phyloP scores from a whole-genome alignment of 495 filamentous ascomycete species.

The Daldinia loculata region DNA sequence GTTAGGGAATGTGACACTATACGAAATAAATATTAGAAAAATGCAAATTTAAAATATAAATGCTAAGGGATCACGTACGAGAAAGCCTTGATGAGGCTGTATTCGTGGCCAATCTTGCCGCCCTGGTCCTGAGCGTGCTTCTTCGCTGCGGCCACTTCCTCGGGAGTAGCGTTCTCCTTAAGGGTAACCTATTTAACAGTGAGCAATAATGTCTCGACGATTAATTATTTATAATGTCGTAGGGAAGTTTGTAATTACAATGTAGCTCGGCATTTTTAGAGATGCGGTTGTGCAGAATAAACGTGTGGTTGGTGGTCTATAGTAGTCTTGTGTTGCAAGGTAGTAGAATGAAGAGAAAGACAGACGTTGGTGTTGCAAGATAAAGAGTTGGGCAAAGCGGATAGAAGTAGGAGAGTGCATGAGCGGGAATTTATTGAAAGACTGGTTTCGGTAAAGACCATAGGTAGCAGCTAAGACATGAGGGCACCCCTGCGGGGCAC shows the following conservation, averaged over 20 bases:
- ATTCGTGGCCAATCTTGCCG: conserved; percentile 83
- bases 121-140: conserved; percentile 71
- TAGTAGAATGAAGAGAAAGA: conserved; percentile 12
- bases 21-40: not conserved
- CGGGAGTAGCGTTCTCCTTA: conserved; percentile 68
- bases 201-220: conserved; percentile 9
- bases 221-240: conserved; percentile 17
- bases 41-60: conserved; percentile 1
- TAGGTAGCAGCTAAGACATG: conserved; percentile 12
- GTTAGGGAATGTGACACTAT: conserved; percentile 77
- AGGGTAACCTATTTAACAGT: conserved; percentile 71
- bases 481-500: too few relatives aligned
- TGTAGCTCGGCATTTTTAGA: conserved; percentile 74
- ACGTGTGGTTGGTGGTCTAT: conserved; percentile 29
- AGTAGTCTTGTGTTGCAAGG: conserved; percentile 7
- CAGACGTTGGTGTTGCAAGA: conserved; percentile 13
- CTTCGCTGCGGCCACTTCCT: conserved; percentile 79
- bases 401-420: conserved; percentile 20
- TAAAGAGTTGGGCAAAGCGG: conserved; percentile 14
- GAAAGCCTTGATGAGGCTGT: conserved; percentile 88
- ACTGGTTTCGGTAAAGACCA: conserved; percentile 18
- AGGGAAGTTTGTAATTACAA: conserved; percentile 58
- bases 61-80: conserved; percentile 66
- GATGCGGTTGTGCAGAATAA: conserved; percentile 27
- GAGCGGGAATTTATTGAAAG: conserved; percentile 28